phyloP scores from a whole-genome alignment of 2,329 filamentous ascomycete genomes.

The Fonsecaea multimorphosa region DNA sequence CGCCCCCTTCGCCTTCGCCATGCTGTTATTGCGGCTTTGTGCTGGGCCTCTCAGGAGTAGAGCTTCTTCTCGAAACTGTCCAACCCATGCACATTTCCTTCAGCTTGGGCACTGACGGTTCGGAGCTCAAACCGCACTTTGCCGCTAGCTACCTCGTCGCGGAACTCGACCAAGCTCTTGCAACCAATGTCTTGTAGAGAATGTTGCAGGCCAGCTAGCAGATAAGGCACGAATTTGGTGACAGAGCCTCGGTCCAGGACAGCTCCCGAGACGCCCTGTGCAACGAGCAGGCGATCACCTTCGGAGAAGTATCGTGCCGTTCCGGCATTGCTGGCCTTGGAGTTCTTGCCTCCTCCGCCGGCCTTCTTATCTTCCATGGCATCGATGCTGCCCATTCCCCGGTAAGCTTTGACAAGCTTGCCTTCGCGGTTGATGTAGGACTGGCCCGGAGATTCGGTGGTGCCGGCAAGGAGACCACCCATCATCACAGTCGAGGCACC shows the following conservation, averaged over 20 bases:
- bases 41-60: conserved; percentile 71
- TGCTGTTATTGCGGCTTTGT: conserved; percentile 5
- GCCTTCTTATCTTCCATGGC: conserved; percentile 99
- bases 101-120: conserved; percentile 91
- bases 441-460: conserved; percentile 94
- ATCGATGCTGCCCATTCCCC: conserved; percentile 98
- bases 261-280: conserved; percentile 88
- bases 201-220: conserved; percentile 94
- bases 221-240: conserved; percentile 94
- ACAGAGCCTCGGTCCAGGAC: conserved; percentile 70
- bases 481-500: conserved; percentile 98
- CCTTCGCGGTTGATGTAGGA: conserved; percentile 96
- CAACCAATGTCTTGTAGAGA: conserved; percentile 94
- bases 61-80: conserved; percentile 99
- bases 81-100: conserved; percentile 95
- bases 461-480: conserved; percentile 95
- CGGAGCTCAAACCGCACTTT: conserved; percentile 90
- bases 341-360: conserved; percentile 70
- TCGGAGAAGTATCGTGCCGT: conserved; percentile 99
- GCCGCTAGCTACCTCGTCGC: conserved; percentile 74
- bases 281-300: conserved; percentile 90
- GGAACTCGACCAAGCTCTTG: conserved; percentile 77
- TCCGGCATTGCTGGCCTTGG: conserved; percentile 80
- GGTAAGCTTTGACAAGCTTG: conserved; percentile 98
- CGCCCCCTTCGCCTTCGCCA: conserved; percentile 18